Percentiles rank a stretch among this genome's conserved stretches.
These are phyloP conservation scores for Apiospora phragmitis DNA, from an alignment of 2,329 filamentous ascomycete genomes.

Conservation along the genomic window DNA sequence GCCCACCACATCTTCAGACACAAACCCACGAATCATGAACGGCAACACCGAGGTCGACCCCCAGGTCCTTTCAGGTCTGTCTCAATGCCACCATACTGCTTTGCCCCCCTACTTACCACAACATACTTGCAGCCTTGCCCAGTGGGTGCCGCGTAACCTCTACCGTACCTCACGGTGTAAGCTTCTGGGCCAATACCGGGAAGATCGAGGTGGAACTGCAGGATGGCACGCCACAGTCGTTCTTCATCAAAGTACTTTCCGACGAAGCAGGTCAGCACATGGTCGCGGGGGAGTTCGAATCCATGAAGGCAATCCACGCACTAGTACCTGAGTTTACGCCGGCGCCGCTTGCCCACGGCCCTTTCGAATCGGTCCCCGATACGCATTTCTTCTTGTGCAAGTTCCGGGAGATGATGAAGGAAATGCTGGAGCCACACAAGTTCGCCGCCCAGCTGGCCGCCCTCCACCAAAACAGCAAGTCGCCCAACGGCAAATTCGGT, in stretches of 20 bases:
- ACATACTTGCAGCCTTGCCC: neutral
- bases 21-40: too few relatives aligned
- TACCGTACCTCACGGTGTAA: neutral
- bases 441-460: constrained; percentile 15
- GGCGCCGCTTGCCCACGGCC: constrained; percentile 20
- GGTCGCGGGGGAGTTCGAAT: constrained; percentile 15
- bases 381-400: constrained; percentile 34
- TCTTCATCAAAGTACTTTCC: neutral
- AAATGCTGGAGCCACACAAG: constrained; percentile 13
- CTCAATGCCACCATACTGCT: neutral
- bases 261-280: constrained; percentile 12
- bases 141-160: neutral
- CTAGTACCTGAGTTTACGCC: constrained; percentile 17
- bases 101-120: neutral
- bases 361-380: constrained; percentile 28
- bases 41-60: neutral
- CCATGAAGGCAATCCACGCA: constrained; percentile 18
- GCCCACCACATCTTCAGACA: too few relatives aligned
- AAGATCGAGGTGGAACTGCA: neutral
- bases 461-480: constrained; percentile 18
- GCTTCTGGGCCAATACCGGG: neutral
- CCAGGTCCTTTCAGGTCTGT: neutral
- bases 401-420: constrained; percentile 15
- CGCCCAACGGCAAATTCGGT: constrained; percentile 24
- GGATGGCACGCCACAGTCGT: neutral